Conservation (phyloP, 306 rosid genomes). For the Hylodesmum podocarpum region DNA sequence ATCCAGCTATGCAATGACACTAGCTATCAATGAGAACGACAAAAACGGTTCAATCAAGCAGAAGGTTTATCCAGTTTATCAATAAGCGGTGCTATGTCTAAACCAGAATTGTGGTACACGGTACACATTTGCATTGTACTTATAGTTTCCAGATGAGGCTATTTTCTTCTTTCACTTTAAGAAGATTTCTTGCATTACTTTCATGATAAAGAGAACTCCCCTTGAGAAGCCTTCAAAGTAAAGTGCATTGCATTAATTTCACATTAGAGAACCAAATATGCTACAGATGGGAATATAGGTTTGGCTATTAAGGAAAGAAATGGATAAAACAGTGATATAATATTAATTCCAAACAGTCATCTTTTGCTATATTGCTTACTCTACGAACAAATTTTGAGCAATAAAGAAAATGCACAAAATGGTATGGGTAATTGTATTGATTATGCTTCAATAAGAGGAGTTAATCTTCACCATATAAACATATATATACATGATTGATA, state of each 20-base stretch:
- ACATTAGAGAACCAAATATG: background rate
- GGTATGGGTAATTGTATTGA: background rate
- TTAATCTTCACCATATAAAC: background rate
- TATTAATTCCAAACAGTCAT: background rate
- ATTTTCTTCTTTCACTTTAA: background rate
- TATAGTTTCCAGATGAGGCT: background rate
- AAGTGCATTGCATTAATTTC: conserved; percentile 4
- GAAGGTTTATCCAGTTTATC: conserved; percentile 20
- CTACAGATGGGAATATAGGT: background rate
- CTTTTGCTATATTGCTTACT: conserved; percentile 24
- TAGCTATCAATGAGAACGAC: conserved; percentile 35
- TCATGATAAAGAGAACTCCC: conserved; percentile 7
- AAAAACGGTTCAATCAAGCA: conserved; percentile 6
- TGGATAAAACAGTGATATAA: background rate
- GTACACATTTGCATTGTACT: conserved; percentile 13
- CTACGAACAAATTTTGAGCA: background rate
- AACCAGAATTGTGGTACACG: background rate
- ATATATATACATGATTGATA: background rate
- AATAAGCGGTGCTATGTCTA: conserved; percentile 16
- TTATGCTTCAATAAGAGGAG: background rate
- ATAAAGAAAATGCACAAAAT: background rate
- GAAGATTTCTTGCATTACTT: background rate
- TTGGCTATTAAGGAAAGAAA: conserved; percentile 5
- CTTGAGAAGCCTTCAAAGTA: conserved; percentile 11
- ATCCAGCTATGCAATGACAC: conserved; percentile 39